phyloP scores from a whole-genome alignment of 106 monocot genomes.

The Acorus calamus region DNA sequence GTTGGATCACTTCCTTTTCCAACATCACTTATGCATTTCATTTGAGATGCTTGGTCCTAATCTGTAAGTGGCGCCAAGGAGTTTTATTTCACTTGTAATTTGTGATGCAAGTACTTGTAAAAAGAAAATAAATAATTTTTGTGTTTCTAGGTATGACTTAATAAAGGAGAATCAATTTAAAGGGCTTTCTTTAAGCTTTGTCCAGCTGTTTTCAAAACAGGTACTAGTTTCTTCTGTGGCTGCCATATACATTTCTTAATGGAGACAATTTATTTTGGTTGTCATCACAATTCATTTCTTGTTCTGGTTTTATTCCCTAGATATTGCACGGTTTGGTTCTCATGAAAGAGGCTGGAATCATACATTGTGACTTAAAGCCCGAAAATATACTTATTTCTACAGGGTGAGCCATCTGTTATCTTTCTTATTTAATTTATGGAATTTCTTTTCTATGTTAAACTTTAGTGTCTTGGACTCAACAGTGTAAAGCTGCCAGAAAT shows the following conservation, averaged over 20 bases:
- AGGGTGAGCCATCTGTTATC: conserved; percentile 31
- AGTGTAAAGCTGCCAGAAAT: conserved; percentile 63
- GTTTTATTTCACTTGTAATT: not conserved
- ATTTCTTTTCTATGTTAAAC: conserved; percentile 1
- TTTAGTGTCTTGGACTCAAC: conserved; percentile 11
- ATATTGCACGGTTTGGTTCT: conserved; percentile 75
- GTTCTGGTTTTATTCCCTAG: conserved; percentile 20
- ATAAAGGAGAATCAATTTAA: conserved; percentile 68
- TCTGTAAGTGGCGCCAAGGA: conserved; percentile 45
- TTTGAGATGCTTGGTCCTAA: conserved; percentile 97
- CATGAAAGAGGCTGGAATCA: conserved; percentile 85
- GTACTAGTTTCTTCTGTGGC: conserved; percentile 14
- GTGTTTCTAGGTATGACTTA: conserved; percentile 59
- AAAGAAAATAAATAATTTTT: not conserved
- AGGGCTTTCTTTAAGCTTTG: conserved; percentile 60
- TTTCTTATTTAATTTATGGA: not conserved
- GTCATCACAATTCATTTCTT: not conserved
- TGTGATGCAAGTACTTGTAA: too few relatives aligned
- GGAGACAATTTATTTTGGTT: not conserved
- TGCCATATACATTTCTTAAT: not conserved
- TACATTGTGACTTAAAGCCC: conserved; percentile 99
- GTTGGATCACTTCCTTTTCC: conserved; percentile 74
- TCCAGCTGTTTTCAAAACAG: conserved; percentile 87
- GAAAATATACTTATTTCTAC: conserved; percentile 86
- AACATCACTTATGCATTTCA: conserved; percentile 80